Evolutionary conservation across 176 grass and related monocot genomes (phyloP).

Genomic region (Ensete ventricosum): DNA sequence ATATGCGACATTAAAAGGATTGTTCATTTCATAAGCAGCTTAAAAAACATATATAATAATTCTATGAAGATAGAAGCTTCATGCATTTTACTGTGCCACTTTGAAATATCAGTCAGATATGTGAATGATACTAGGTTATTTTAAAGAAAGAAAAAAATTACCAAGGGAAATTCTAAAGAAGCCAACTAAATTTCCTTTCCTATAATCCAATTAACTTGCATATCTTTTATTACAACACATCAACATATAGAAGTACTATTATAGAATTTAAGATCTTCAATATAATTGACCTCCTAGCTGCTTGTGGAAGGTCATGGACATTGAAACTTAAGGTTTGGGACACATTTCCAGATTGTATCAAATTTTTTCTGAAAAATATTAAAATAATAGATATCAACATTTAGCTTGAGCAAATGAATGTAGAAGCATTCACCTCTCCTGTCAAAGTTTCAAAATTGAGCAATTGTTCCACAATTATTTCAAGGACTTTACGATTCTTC

Average conservation of each 20-base stretch:
- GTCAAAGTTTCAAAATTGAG: conserved; percentile 26
- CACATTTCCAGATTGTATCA: background rate
- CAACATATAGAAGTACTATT: background rate
- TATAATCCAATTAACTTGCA: background rate
- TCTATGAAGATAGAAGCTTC: background rate
- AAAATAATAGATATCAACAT: background rate
- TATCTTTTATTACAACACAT: background rate
- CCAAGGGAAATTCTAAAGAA: background rate
- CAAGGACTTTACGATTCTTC: conserved; percentile 21
- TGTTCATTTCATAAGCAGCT: too few species aligned
- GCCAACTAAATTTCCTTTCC: background rate
- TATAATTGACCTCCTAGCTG: background rate
- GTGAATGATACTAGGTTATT: background rate
- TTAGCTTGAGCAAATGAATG: background rate
- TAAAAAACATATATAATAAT: too few species aligned
- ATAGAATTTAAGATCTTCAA: background rate
- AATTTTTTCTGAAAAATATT: background rate
- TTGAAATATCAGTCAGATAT: background rate
- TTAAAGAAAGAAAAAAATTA: background rate
- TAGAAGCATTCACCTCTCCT: conserved; percentile 21
- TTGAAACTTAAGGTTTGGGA: background rate
- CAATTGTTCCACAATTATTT: conserved; percentile 33
- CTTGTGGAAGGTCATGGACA: background rate
- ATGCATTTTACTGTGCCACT: background rate
- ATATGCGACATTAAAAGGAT: too few species aligned